Conservation (phyloP, 371 early-diverging fungal genomes). For the Mucor lusitanicus region DNA sequence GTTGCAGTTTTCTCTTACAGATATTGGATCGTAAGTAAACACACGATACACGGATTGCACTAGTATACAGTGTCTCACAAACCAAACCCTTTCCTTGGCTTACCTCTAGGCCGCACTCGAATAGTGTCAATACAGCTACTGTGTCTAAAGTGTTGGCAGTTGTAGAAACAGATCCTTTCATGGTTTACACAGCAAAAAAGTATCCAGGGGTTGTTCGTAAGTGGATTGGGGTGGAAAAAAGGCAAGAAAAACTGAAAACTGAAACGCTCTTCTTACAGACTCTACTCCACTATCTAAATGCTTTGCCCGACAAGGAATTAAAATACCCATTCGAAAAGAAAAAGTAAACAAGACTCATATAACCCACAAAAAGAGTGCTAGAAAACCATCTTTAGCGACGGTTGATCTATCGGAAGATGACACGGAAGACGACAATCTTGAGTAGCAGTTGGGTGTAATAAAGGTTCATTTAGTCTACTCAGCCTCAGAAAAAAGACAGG, state of each 20-base stretch:
- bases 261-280: constrained; percentile 32
- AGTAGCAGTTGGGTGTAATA: background rate
- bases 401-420: constrained; percentile 1
- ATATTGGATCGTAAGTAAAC: constrained; percentile 49
- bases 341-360: background rate
- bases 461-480: background rate
- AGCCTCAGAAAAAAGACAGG: background rate
- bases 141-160: constrained; percentile 37
- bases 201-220: constrained; percentile 73
- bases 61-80: background rate
- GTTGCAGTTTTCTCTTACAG: constrained; percentile 60
- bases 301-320: constrained; percentile 72
- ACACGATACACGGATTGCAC: background rate
- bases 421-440: background rate
- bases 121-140: constrained; percentile 36
- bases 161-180: constrained; percentile 53
- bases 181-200: constrained; percentile 64
- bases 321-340: constrained; percentile 64
- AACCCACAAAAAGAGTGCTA: background rate
- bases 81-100: background rate
- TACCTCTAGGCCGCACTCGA: constrained; percentile 20
- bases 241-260: background rate
- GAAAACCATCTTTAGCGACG: background rate
- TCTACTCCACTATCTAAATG: constrained; percentile 69
- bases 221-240: constrained; percentile 7